Evolutionary conservation across 768 basidiomycete species (phyloP), one percentile per base, ranked within the genome.

Genomic region (Pulveroboletus sp.): DNA sequence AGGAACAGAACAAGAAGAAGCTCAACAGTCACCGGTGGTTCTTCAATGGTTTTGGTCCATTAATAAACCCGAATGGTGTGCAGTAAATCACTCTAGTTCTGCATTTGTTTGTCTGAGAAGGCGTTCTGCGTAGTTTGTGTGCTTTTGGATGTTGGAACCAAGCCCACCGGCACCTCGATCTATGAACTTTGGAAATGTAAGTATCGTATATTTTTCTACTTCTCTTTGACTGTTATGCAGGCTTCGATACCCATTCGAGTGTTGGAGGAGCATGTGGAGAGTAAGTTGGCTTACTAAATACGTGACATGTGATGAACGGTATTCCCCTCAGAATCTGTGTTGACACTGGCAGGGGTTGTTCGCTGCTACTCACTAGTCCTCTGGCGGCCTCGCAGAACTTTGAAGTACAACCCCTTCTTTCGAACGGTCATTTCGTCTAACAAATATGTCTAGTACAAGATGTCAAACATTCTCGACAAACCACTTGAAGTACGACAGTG

Each of bases 201-300:
- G 72, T 53, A 6, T 6, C 40, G 2, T 6, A 17, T 8, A n/a
- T 20, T 19, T 6, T 17, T 9, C 42, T 10, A 12, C 45, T 24
- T 16, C 39, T 38, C 13, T 21, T 42, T 59, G 14, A 62, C 41
- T 38, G 11, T 25, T 36, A n/a, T 38, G 14, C 40, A 72, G 75
- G 76, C 62, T 93, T 93, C 58, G 90, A 93, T 71, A 84, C 82
- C 59, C 86, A 92, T 50, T 72, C 80, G 20, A 82, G 83, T 52
- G 94, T 97, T 41, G 94, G 93, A 40, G 94, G 94, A 33, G 94
- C 94, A 41, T 97, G 94, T 66, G 94, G 94, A 73, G 94, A 97
- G 84, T 91, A 62, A 56, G 77, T 48, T 49, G 2, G 17, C 24
- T 29, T 25, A 14, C 45, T 23, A 16, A 33, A 40, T 42, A 12